Evolutionary conservation across 73 alveolate genomes (phyloP).

Genomic region (Tetrahymena elliotti): DNA sequence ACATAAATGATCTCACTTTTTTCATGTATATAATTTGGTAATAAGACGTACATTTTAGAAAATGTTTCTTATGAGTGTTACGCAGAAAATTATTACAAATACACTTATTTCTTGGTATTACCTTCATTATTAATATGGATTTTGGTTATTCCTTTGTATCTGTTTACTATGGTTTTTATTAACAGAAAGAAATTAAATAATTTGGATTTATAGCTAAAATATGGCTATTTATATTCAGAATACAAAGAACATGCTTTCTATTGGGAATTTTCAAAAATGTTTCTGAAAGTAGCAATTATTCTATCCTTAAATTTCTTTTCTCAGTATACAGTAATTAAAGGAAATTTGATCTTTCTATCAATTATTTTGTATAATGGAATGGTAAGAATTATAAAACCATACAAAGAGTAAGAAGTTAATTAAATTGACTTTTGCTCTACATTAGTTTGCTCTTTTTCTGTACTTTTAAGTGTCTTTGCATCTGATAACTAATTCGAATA

Average conservation of each 20-base stretch:
- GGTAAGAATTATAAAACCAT: not conserved
- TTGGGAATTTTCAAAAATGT: constrained; percentile 21
- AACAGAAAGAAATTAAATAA: not conserved
- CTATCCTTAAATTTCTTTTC: not conserved
- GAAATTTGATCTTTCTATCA: not conserved
- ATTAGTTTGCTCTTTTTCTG: not conserved
- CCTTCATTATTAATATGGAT: constrained; percentile 21
- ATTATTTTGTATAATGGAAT: not conserved
- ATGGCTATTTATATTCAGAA: constrained; percentile 21
- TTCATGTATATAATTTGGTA: constrained; percentile 8
- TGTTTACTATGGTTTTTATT: not conserved
- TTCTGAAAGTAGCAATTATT: not conserved
- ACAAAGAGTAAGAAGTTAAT: not conserved
- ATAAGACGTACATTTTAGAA: not conserved
- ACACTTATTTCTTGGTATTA: not conserved
- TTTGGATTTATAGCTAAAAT: not conserved
- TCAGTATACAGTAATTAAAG: not conserved
- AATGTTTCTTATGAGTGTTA: constrained; percentile 9
- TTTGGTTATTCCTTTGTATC: not conserved
- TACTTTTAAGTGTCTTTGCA: not conserved
- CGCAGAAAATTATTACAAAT: not conserved
- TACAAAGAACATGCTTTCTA: constrained; percentile 11
- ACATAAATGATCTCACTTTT: not conserved
- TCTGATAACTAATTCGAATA: not conserved
- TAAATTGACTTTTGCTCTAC: not conserved